These are phyloP conservation scores for Suhomyces taliae DNA, from an alignment of 1,139 yeast species.

Conservation along the genomic window DNA sequence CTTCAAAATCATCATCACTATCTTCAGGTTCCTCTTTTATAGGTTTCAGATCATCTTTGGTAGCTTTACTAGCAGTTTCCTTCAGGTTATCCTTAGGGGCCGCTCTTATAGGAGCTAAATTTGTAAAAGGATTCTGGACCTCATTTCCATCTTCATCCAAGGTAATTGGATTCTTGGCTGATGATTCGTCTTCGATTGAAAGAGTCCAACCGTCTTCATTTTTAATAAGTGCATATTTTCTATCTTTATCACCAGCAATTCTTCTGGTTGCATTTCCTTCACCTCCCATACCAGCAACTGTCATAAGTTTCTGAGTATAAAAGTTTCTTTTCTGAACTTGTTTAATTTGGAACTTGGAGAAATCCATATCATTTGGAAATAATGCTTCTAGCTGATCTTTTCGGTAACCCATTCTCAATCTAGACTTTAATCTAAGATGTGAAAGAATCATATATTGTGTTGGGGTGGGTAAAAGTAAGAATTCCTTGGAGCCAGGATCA, in stretches of 20 bases:
- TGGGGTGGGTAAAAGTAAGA: conserved; percentile 65
- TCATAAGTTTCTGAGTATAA: conserved; percentile 84
- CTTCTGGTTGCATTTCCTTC: conserved; percentile 50
- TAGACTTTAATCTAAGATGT: conserved; percentile 75
- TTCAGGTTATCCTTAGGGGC: not conserved
- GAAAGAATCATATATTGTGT: conserved; percentile 88
- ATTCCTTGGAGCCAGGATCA: conserved; percentile 69
- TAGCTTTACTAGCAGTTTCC: too few species aligned
- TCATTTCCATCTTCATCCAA: conserved; percentile 37
- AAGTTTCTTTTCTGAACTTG: conserved; percentile 91
- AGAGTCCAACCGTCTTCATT: conserved; percentile 88
- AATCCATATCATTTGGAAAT: conserved; percentile 85
- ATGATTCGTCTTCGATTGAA: conserved; percentile 52
- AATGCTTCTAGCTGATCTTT: conserved; percentile 79
- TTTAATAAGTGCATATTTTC: conserved; percentile 72
- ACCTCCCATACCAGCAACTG: conserved; percentile 81
- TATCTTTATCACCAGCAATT: conserved; percentile 82
- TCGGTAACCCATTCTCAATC: conserved; percentile 93
- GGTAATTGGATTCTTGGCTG: conserved; percentile 41
- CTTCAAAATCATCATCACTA: conserved; percentile 24
- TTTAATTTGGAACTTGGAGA: conserved; percentile 88
- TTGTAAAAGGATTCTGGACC: conserved; percentile 2
- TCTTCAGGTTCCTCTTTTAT: conserved; percentile 16
- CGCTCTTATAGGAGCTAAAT: not conserved
- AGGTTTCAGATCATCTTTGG: not conserved